These are phyloP conservation scores for Colletotrichum paranaense DNA, from an alignment of 2,329 filamentous ascomycete species.

Conservation along the genomic window DNA sequence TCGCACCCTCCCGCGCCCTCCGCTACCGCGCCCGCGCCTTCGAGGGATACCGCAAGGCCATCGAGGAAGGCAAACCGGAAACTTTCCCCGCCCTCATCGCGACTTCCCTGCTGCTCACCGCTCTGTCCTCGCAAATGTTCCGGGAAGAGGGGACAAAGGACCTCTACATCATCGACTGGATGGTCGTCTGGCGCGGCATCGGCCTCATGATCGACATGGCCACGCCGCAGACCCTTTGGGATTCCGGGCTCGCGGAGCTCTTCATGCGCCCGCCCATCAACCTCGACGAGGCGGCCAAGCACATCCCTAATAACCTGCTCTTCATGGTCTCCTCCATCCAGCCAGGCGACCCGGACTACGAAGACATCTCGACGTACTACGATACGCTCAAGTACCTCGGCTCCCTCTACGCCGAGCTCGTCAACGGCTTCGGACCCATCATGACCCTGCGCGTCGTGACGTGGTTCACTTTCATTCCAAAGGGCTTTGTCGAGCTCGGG, in stretches of 20 bases:
- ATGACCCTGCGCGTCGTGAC: slow-evolving; percentile 63
- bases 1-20: slow-evolving; percentile 52
- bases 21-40: slow-evolving; percentile 62
- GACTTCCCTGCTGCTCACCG: slow-evolving; percentile 63
- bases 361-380: slow-evolving; percentile 54
- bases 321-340: slow-evolving; percentile 61
- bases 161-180: slow-evolving; percentile 67
- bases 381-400: slow-evolving; percentile 61
- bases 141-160: slow-evolving; percentile 56
- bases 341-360: slow-evolving; percentile 54
- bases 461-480: slow-evolving; percentile 63
- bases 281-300: slow-evolving; percentile 50
- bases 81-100: slow-evolving; percentile 63
- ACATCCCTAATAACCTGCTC: slow-evolving; percentile 60
- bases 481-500: slow-evolving; percentile 56
- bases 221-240: slow-evolving; percentile 42
- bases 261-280: slow-evolving; percentile 63
- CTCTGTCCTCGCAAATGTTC: slow-evolving; percentile 62
- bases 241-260: slow-evolving; percentile 58
- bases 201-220: slow-evolving; percentile 59
- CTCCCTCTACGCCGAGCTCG: slow-evolving; percentile 62
- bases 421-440: slow-evolving; percentile 54
- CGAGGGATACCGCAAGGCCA: slow-evolving; percentile 62
- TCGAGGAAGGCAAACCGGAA: slow-evolving; percentile 56
- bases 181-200: slow-evolving; percentile 66